Evolutionary conservation across 2,329 filamentous ascomycete species (phyloP), one percentile per base, ranked within the genome.

Genomic region (Xylaria sp.): DNA sequence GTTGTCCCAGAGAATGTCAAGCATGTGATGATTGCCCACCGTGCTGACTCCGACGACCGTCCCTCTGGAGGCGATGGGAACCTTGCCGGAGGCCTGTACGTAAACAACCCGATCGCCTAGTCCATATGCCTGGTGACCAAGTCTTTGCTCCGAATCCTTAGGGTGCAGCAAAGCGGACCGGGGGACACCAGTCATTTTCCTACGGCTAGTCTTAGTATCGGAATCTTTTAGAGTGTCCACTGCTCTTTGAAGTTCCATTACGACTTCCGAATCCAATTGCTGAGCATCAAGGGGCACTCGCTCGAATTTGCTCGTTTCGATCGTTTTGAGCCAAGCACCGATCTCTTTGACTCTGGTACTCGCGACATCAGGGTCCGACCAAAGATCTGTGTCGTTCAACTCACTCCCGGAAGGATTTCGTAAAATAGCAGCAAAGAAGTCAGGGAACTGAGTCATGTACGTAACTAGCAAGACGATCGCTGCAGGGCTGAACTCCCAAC

Each of bases 11-110:
- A 99, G 91, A 66, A 98, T 89, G 79, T 99, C 96, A 46, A 99
- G 86, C 67, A 98, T 86, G 56, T 93, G 88, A 31, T 91, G 91
- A 65, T 93, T 92, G 23, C 94, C 87, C 36, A 94, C 98, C 65
- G 93, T 91, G 69, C 94, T 98, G 78, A 98, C 92, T 43, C 96
- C 96, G 66, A 97, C 91, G n/a, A 99, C 93, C 1, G 96, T 98
- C 75, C 97, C 96, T 63, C 92, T 90, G 62, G 92, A 92, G 43
- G 92, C 94, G 75, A 99, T 97, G 1, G 96, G 96, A 0, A 99
- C 95, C 78, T 97, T 95, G 73, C 96, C 96, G 64, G 94, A 94
- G 74, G 95, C 93, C 75, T 94, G 92, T 9, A 94, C 94, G 79
- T 98, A 99, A 49, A 97, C 93, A 28, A 99, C 89, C 25, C 97